Evolutionary conservation across 1,284 basidiomycete genomes (phyloP), one percentile per base, ranked within the genome.

Genomic region (Cryptococcus neoformans): DNA sequence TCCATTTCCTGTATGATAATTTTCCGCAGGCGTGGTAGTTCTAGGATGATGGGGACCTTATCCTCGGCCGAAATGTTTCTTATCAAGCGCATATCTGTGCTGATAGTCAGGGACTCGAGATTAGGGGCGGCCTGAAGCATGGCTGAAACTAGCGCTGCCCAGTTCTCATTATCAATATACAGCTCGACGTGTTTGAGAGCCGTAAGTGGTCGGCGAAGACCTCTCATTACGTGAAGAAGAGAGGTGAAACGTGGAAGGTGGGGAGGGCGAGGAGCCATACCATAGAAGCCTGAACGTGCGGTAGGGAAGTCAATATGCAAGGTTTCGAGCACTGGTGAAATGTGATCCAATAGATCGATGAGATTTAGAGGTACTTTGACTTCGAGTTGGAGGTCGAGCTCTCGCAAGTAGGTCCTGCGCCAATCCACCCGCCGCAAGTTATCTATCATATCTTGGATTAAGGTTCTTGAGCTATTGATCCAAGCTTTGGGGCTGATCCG

Each of bases 91-190:
- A 44, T 36, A 28, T 44, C 16, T 6, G 28, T 44, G 14, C 35
- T n/a, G 5, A 59, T 17, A 45, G 35, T 35, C 8, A 56, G 49
- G 2, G 11, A 16, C 37, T 41, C 10, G 6, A 56, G 34, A 44
- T 52, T 47, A 17, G 55, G 55, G 7, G 53, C 53, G 7, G 47
- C 46, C 10, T 34, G 46, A 3, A 55, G 47, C 3, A 55, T 17
- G 12, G 53, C 36, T 8, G n/a, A 40, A 12, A 55, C 9, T 7
- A 36, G 21, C 9, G n/a, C 17, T n/a, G 35, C 21, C 45, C 53
- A 55, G 28, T 41, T n/a, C n/a, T 55, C 47, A 17, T 28, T 36
- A 1, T 21, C 11, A 10, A 56, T 8, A 17, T 46, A 10, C 4
- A 56, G n/a, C 7, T 40, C 10, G 34, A 56, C 16, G 4, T 16